Percentiles rank a stretch among this genome's conserved stretches.
Conservation (phyloP, 441 rosid species). For the Erysimum pusillum region DNA sequence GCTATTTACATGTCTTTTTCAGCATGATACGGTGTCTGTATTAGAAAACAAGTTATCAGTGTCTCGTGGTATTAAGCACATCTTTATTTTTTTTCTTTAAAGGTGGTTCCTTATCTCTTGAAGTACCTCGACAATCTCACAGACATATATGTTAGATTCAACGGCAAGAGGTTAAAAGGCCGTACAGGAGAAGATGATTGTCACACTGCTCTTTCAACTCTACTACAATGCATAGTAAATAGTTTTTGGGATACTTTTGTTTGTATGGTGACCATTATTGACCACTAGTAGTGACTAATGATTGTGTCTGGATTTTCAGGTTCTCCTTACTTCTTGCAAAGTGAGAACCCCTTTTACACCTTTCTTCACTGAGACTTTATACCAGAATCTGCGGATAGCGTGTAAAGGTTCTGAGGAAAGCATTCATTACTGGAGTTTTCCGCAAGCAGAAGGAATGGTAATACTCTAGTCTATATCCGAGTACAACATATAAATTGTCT, state of each 20-base stretch:
- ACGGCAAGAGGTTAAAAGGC: constrained; percentile 98
- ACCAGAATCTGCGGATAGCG: constrained; percentile 93
- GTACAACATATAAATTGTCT: constrained; percentile 2
- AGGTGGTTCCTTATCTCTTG: constrained; percentile 98
- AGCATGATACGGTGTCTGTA: constrained; percentile 7
- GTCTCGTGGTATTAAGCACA: constrained; percentile 17
- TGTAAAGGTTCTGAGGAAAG: constrained; percentile 79
- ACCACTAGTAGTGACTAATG: constrained; percentile 8
- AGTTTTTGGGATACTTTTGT: constrained; percentile 19
- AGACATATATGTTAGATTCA: constrained; percentile 93
- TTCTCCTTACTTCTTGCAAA: constrained; percentile 91
- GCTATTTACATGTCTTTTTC: constrained; percentile 45
- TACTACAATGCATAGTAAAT: constrained; percentile 75
- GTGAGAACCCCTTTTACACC: constrained; percentile 99
- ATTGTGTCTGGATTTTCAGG: constrained; percentile 62
- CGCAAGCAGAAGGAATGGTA: constrained; percentile 83
- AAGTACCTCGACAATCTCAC: constrained; percentile 97
- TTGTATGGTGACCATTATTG: constrained; percentile 31
- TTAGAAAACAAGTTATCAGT: neutral
- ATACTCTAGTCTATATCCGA: constrained; percentile 20
- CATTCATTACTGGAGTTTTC: constrained; percentile 87
- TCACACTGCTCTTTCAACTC: constrained; percentile 87
- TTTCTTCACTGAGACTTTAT: constrained; percentile 92
- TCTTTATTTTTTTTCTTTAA: constrained; percentile 39
- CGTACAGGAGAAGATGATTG: constrained; percentile 94